phyloP scores from a whole-genome alignment of 768 basidiomycete species.

The Calocera viscosa region DNA sequence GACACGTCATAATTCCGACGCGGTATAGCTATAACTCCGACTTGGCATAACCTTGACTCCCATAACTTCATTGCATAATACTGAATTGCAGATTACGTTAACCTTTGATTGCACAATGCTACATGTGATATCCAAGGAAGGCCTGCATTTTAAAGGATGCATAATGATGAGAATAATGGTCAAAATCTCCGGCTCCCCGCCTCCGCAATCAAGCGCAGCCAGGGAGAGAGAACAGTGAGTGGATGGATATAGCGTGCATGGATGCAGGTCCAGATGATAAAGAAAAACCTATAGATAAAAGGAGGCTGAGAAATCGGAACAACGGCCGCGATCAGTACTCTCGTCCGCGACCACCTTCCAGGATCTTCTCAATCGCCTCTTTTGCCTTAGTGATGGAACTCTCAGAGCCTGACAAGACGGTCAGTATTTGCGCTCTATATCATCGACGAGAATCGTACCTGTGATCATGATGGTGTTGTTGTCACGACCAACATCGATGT shows the following conservation, averaged over 20 bases:
- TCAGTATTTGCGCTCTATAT: no score
- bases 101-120: constrained; percentile 8
- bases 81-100: constrained; percentile 5
- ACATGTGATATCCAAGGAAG: constrained; percentile 7
- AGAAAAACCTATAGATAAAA: constrained; percentile 1
- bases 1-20: no score
- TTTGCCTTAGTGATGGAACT: constrained; percentile 57
- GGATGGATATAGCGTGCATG: constrained; percentile 7
- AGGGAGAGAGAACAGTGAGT: background rate
- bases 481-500: constrained; percentile 82
- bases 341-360: constrained; percentile 21
- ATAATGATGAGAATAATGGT: constrained; percentile 4
- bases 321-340: background rate
- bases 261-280: constrained; percentile 1
- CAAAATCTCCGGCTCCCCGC: background rate
- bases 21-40: no score
- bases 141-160: constrained; percentile 5
- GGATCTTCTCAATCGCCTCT: constrained; percentile 47
- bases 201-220: background rate
- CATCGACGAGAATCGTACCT: no score
- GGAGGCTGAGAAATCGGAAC: background rate
- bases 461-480: constrained; percentile 77
- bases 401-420: constrained; percentile 66
- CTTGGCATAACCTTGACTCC: no score
- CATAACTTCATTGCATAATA: background rate